phyloP scores from a whole-genome alignment of 169 alveolate genomes.

The Cryptosporidium bovis region DNA sequence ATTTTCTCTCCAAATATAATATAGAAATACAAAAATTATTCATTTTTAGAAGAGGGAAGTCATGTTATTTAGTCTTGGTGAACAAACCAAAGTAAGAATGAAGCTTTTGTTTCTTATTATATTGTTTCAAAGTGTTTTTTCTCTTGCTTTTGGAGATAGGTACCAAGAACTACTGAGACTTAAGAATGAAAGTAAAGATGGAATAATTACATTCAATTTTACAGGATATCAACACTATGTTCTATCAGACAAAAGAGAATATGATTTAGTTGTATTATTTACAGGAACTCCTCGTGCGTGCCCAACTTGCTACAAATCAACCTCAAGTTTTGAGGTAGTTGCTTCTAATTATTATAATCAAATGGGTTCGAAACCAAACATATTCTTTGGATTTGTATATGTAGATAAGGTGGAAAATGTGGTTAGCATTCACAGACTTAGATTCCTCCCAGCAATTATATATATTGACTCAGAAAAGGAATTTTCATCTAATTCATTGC shows the following conservation, averaged over 20 bases:
- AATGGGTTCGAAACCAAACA: slow-evolving; percentile 1
- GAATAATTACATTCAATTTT: slow-evolving; percentile 30
- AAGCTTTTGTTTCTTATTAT: neutral
- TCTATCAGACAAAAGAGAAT: slow-evolving; percentile 35
- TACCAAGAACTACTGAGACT: slow-evolving; percentile 27
- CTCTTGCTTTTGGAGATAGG: slow-evolving; percentile 17
- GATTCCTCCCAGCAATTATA: slow-evolving; percentile 63
- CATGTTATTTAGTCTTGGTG: no score
- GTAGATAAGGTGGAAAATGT: slow-evolving; percentile 74
- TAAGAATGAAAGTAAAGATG: slow-evolving; percentile 18
- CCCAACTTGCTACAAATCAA: slow-evolving; percentile 41
- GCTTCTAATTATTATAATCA: slow-evolving; percentile 64
- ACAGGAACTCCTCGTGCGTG: slow-evolving; percentile 63
- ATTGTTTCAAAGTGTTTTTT: neutral
- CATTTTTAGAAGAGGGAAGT: no score
- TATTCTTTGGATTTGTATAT: slow-evolving; percentile 43
- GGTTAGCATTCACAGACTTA: slow-evolving; percentile 40
- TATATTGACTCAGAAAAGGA: slow-evolving; percentile 53
- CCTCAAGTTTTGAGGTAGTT: slow-evolving; percentile 20
- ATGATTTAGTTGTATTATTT: slow-evolving; percentile 51
- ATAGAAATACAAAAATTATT: no score
- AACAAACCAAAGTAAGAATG: no score
- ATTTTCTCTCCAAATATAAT: no score
- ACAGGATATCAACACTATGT: slow-evolving; percentile 73
- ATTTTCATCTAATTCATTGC: slow-evolving; percentile 25